Percentiles rank a stretch among this genome's conserved stretches.
Evolutionary conservation across 179 eudicot genomes (phyloP).

Genomic region (Beta lomatogona): DNA sequence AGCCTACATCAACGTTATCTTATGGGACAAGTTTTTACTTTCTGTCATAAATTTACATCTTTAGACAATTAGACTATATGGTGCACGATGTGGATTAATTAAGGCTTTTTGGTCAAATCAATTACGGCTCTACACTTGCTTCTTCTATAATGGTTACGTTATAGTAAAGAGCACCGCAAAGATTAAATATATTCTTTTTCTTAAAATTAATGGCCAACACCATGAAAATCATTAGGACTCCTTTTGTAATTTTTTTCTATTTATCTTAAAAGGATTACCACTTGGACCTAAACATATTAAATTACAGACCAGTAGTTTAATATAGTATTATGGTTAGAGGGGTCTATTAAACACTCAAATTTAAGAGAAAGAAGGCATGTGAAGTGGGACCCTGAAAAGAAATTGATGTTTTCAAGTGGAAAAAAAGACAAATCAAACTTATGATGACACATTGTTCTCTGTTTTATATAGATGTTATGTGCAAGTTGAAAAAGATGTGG

Average conservation of each 20-base stretch:
- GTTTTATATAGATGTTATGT: conserved; percentile 17
- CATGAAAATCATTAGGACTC: conserved; percentile 27
- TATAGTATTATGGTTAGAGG: background rate
- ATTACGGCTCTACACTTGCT: background rate
- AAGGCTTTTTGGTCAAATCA: conserved; percentile 10
- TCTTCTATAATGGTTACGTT: background rate
- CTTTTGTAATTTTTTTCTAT: background rate
- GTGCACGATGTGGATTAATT: conserved; percentile 8
- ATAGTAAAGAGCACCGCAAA: conserved; percentile 12
- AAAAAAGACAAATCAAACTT: conserved; percentile 27
- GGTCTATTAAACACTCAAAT: conserved; percentile 27
- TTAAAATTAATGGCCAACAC: conserved; percentile 23
- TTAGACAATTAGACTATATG: background rate
- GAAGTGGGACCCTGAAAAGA: conserved; percentile 27
- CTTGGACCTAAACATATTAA: background rate
- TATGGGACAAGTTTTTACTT: conserved; percentile 27
- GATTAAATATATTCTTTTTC: background rate
- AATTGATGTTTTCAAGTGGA: conserved; percentile 33
- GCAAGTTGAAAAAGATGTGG: conserved; percentile 30
- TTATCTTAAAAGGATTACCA: background rate
- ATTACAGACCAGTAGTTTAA: background rate
- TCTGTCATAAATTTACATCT: conserved; percentile 10
- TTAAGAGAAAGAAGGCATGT: conserved; percentile 18
- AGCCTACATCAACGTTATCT: conserved; percentile 25
- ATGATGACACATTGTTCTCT: conserved; percentile 10